Conservation (phyloP, 306 rosid genomes). For the Cicer cuneatum region DNA sequence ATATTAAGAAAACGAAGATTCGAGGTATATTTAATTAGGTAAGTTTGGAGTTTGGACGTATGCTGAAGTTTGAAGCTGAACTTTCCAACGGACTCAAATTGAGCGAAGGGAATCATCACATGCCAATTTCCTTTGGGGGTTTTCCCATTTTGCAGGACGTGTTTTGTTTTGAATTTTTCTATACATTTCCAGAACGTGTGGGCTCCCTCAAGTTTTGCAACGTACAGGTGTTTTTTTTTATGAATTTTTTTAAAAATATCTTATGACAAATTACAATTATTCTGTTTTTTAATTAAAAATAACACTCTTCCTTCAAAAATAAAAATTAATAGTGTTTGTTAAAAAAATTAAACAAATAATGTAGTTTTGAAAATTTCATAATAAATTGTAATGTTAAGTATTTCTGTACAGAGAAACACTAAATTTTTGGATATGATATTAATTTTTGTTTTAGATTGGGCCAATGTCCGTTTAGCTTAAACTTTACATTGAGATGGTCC, state of each 20-base stretch:
- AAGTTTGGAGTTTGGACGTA: constrained; percentile 36
- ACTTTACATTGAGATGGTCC: too few relatives aligned
- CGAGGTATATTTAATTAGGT: constrained; percentile 40
- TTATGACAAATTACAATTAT: not conserved
- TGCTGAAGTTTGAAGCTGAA: constrained; percentile 32
- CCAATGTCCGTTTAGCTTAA: too few relatives aligned
- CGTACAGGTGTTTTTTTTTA: constrained; percentile 38
- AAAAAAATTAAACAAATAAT: too few relatives aligned
- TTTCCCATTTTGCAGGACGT: constrained; percentile 9
- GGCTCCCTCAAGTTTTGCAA: not conserved
- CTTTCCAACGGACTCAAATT: constrained; percentile 23
- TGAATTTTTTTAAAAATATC: not conserved
- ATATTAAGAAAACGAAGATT: constrained; percentile 33
- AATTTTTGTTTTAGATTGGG: too few relatives aligned
- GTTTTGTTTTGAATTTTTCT: not conserved
- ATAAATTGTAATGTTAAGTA: too few relatives aligned
- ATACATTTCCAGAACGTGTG: constrained; percentile 36
- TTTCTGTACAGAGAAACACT: too few relatives aligned
- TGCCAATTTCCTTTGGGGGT: constrained; percentile 2
- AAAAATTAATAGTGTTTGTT: too few relatives aligned
- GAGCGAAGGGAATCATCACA: not conserved
- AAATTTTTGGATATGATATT: too few relatives aligned
- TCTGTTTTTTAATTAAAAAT: too few relatives aligned
- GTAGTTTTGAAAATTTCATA: too few relatives aligned
- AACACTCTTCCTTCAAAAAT: too few relatives aligned